A percentile compares a stretch with the other conserved stretches of the same genome.
These are phyloP conservation scores for Gyrodon lividus DNA, from an alignment of 768 basidiomycete species.

Conservation along the genomic window DNA sequence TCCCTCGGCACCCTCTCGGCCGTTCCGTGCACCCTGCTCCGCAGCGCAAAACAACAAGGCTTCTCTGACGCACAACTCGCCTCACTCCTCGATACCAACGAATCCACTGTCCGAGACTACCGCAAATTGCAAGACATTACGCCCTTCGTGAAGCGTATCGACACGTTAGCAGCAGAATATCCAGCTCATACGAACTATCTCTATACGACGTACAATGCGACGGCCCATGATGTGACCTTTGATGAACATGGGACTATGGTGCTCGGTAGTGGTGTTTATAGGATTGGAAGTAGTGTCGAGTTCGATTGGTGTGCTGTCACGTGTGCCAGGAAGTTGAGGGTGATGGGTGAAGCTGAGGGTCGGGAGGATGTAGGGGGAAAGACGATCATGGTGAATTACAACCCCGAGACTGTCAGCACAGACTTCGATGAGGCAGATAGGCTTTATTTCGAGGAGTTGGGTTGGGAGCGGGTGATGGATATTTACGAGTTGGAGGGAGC, in stretches of 20 bases:
- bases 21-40: slow-evolving; percentile 75
- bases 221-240: slow-evolving; percentile 92
- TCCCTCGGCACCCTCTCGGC: slow-evolving; percentile 65
- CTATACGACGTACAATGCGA: slow-evolving; percentile 98
- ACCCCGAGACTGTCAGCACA: slow-evolving; percentile 98
- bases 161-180: slow-evolving; percentile 97
- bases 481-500: slow-evolving; percentile 96
- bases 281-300: slow-evolving; percentile 97
- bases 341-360: slow-evolving; percentile 57
- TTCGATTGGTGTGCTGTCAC: slow-evolving; percentile 99
- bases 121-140: slow-evolving; percentile 87
- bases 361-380: slow-evolving; percentile 44
- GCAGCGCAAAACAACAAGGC: slow-evolving; percentile 88
- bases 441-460: slow-evolving; percentile 97
- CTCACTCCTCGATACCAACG: slow-evolving; percentile 68
- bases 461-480: slow-evolving; percentile 98
- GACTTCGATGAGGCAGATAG: slow-evolving; percentile 99
- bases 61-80: slow-evolving; percentile 94
- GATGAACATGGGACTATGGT: slow-evolving; percentile 99
- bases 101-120: slow-evolving; percentile 76
- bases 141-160: slow-evolving; percentile 98
- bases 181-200: slow-evolving; percentile 99
- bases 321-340: slow-evolving; percentile 87
- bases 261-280: slow-evolving; percentile 95
- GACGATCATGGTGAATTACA: slow-evolving; percentile 99